Evolutionary conservation across 768 basidiomycete species (phyloP), one percentile per base, ranked within the genome.

Genomic region (Xerocomellus amylosporus): DNA sequence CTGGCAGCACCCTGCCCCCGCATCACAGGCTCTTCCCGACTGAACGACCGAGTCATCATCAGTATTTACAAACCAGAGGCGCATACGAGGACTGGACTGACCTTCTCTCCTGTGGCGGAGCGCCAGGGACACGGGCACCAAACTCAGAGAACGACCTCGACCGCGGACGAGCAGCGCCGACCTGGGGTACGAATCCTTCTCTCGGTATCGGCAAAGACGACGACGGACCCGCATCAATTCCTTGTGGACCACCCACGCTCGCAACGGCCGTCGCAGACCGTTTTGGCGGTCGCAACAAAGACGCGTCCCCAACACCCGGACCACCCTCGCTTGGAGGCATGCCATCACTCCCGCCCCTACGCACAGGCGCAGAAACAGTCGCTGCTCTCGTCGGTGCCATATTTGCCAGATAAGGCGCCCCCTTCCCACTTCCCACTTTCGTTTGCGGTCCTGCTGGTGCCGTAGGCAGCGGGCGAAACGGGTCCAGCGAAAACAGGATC

Each of bases 71-170:
- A 5, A 54, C 50, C 33, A 53, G 8, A 0, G 15, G 19, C 24
- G 1, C 28, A 36, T 9, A 28, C 2, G 14, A 39, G 13, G 1
- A 24, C 10, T 14, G 4, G 8, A 55, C 64, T 26, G 8, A 71
- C 71, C 64, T 65, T 42, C 15, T 58, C 20, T 58, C 53, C 17
- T 28, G 56, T 13, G 43, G 46, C 24, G 9, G 1, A 8, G 47
- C 34, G 5, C 13, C n/a, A 46, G 49, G 43, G 1, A 49, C 50
- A 5, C 68, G 60, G 5, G 76, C 73, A 47, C 82, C 79, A 68
- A 90, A 86, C 3, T 82, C 86, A 9, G 88, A 90, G 64, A 92
- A 92, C 20, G 87, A 90, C 46, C 88, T 69, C 5, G 90, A 90
- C 6, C 80, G 71, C 14, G 79, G 81, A 7, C 90, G 72, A 9